Percentiles rank a stretch among this genome's conserved stretches.
Conservation (phyloP, 2,329 filamentous ascomycete species). For the Xylariaceae sp. region DNA sequence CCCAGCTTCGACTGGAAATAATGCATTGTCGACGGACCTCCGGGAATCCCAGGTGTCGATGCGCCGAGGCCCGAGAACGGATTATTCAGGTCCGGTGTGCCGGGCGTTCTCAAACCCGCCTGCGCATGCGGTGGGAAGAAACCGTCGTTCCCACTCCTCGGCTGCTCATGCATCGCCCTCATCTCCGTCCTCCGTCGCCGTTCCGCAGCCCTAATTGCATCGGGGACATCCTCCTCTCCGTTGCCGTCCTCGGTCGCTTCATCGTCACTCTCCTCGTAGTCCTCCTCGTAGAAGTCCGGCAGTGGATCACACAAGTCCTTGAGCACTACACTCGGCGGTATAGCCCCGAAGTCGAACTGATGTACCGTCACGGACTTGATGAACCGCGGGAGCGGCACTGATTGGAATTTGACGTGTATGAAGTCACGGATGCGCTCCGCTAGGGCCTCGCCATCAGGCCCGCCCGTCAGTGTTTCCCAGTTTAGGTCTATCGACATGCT, state of each 20-base stretch:
- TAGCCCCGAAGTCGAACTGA: constrained; percentile 84
- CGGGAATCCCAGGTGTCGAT: constrained; percentile 61
- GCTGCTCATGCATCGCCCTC: constrained; percentile 24
- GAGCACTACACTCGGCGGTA: constrained; percentile 80
- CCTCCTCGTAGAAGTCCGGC: constrained; percentile 91
- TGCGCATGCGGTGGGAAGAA: constrained; percentile 39
- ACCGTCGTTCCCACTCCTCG: constrained; percentile 11
- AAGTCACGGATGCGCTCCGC: constrained; percentile 87
- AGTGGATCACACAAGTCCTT: constrained; percentile 97
- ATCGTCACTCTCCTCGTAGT: constrained; percentile 57
- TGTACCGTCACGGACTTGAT: constrained; percentile 95
- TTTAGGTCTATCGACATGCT: constrained; percentile 95
- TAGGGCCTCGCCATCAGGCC: constrained; percentile 79
- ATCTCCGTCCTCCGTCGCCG: constrained; percentile 32
- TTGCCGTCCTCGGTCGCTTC: constrained; percentile 37
- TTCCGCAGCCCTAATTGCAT: constrained; percentile 33
- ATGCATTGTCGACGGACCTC: constrained; percentile 71
- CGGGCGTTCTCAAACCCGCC: constrained; percentile 30
- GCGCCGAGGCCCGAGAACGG: constrained; percentile 52
- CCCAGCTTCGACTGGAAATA: constrained; percentile 80
- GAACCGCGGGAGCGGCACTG: constrained; percentile 85
- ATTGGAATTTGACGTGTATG: constrained; percentile 93
- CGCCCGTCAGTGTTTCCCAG: constrained; percentile 88
- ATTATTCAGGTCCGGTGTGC: constrained; percentile 45
- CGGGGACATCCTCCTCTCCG: constrained; percentile 29